These are phyloP conservation scores for Aspergillus pseudoviridinutans DNA, from an alignment of 2,329 filamentous ascomycete species.

Conservation along the genomic window DNA sequence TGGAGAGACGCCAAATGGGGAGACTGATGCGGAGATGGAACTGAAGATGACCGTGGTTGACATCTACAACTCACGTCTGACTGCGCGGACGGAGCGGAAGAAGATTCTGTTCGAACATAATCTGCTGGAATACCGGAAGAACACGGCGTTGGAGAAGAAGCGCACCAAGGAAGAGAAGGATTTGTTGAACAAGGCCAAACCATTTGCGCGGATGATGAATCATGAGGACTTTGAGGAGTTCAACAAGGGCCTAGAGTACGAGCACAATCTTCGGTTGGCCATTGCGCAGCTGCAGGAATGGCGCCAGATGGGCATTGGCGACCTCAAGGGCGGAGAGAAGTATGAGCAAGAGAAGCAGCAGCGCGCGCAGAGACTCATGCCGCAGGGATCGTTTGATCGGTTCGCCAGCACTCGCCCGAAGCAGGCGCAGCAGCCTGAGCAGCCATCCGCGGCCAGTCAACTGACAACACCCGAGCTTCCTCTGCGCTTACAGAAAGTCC, in stretches of 20 bases:
- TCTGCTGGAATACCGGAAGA: constrained; percentile 88
- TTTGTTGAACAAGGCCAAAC: constrained; percentile 86
- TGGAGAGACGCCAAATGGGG: constrained; percentile 81
- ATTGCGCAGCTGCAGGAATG: constrained; percentile 91
- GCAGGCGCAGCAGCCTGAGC: constrained; percentile 66
- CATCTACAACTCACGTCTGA: constrained; percentile 91
- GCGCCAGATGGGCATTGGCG: constrained; percentile 78
- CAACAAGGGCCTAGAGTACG: constrained; percentile 79
- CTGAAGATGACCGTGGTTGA: constrained; percentile 98
- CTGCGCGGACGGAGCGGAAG: constrained; percentile 87
- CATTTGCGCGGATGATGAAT: constrained; percentile 96
- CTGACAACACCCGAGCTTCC: constrained; percentile 77
- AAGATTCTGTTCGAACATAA: constrained; percentile 96
- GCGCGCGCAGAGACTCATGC: constrained; percentile 61
- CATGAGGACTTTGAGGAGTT: constrained; percentile 84
- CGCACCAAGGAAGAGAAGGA: constrained; percentile 93
- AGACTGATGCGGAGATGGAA: constrained; percentile 92
- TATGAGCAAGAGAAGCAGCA: constrained; percentile 85
- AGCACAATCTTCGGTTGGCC: constrained; percentile 85
- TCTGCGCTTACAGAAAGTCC: constrained; percentile 51
- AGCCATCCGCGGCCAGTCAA: constrained; percentile 68
- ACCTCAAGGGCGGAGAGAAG: constrained; percentile 81
- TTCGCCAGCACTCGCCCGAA: constrained; percentile 69
- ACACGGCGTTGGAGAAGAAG: constrained; percentile 85
- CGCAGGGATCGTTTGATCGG: constrained; percentile 81